Conservation (phyloP, 306 rosid genomes). For the Lotus japonicus region DNA sequence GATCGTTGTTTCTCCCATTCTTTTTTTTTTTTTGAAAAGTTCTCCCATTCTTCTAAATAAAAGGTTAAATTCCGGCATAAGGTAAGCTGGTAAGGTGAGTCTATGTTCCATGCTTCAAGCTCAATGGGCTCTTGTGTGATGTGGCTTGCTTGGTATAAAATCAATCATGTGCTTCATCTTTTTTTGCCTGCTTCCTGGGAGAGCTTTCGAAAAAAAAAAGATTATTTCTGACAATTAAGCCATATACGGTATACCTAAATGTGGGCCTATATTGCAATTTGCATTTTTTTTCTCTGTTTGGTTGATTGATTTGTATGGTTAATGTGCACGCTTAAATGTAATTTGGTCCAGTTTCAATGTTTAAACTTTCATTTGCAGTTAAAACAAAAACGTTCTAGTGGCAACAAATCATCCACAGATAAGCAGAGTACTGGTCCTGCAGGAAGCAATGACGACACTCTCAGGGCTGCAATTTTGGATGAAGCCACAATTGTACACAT, state of each 20-base stretch:
- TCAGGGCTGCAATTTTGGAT: conserved; percentile 70
- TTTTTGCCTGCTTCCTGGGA: not conserved
- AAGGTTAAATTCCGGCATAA: no score
- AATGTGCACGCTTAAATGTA: conserved; percentile 1
- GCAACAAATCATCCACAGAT: conserved; percentile 42
- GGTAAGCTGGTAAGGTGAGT: no score
- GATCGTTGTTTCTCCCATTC: no score
- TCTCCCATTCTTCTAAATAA: no score
- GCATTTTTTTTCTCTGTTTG: not conserved
- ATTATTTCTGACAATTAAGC: not conserved
- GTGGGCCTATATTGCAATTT: not conserved
- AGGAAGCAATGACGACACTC: conserved; percentile 56
- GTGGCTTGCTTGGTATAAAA: no score
- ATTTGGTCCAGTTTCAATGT: conserved; percentile 15
- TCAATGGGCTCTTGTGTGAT: no score
- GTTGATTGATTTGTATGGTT: not conserved
- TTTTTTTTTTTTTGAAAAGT: no score
- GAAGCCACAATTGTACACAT: conserved; percentile 80
- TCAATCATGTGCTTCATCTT: no score
- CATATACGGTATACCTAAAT: not conserved
- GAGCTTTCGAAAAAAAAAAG: not conserved
- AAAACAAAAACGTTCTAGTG: conserved; percentile 42
- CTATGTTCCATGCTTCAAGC: no score
- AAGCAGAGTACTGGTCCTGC: conserved; percentile 56
- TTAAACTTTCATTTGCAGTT: conserved; percentile 44